A percentile compares a stretch with the other conserved stretches of the same genome.
phyloP scores from a whole-genome alignment of 2,329 filamentous ascomycete genomes.

The Fusarium austroafricanum region DNA sequence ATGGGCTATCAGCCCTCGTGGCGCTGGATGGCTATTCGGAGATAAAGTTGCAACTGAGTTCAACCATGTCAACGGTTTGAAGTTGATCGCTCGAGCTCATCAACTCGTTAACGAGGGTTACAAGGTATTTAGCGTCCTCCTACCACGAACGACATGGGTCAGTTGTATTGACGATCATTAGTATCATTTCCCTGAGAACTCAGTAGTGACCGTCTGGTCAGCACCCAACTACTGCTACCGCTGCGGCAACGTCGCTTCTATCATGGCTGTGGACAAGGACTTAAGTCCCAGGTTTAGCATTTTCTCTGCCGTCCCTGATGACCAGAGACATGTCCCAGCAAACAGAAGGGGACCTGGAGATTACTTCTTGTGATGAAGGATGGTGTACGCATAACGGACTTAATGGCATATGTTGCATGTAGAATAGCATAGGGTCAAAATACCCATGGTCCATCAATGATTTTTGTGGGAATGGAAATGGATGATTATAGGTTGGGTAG shows the following conservation, averaged over 20 bases:
- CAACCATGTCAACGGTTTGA: constrained; percentile 95
- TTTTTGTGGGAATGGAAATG: constrained; percentile 44
- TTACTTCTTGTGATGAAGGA: constrained; percentile 70
- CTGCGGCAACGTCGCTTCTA: constrained; percentile 96
- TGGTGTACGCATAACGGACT: constrained; percentile 43
- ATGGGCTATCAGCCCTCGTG: constrained; percentile 92
- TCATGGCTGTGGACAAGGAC: constrained; percentile 90
- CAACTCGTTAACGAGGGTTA: constrained; percentile 98
- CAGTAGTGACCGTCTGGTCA: constrained; percentile 98
- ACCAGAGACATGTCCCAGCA: constrained; percentile 82
- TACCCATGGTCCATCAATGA: constrained; percentile 54
- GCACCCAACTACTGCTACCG: constrained; percentile 96
- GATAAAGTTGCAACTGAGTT: constrained; percentile 98
- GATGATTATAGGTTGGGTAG: constrained; percentile 42
- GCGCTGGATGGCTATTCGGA: constrained; percentile 97
- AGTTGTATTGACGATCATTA: constrained; percentile 52
- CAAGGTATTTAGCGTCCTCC: constrained; percentile 70
- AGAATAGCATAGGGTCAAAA: constrained; percentile 58
- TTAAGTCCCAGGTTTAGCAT: constrained; percentile 93
- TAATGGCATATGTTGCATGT: constrained; percentile 51
- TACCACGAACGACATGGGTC: constrained; percentile 1
- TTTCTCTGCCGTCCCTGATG: constrained; percentile 88
- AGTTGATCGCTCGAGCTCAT: constrained; percentile 95
- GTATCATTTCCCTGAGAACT: constrained; percentile 95
- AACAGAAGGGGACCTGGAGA: constrained; percentile 75